These are phyloP conservation scores for Herpetomonas muscarum DNA, from an alignment of 208 protist genomes.

Conservation along the genomic window DNA sequence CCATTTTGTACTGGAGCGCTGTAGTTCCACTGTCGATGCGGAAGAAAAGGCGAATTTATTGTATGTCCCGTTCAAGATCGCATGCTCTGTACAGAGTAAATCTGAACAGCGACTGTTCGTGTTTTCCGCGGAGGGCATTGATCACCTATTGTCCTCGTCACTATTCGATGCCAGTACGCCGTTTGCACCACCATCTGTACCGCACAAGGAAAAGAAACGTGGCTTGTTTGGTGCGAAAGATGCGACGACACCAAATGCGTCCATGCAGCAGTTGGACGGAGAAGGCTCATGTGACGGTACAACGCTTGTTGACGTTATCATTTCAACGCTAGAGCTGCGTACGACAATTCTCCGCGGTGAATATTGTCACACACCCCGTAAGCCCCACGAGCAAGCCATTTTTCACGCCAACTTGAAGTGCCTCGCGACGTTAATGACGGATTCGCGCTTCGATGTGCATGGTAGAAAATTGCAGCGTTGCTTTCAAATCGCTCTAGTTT, in stretches of 20 bases:
- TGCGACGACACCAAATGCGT: slow-evolving; percentile 2
- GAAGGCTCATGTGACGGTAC: not conserved
- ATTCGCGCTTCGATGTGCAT: slow-evolving; percentile 2
- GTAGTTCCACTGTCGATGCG: not conserved
- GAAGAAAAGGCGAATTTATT: slow-evolving; percentile 8
- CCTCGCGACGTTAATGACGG: slow-evolving; percentile 3
- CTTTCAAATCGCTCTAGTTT: slow-evolving; percentile 13
- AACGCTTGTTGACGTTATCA: slow-evolving; percentile 7
- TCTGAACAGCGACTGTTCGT: slow-evolving; percentile 6
- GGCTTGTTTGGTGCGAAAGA: slow-evolving; percentile 14
- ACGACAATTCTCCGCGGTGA: not conserved
- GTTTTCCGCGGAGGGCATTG: slow-evolving; percentile 7
- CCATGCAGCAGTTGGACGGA: not conserved
- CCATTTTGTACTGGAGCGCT: not conserved
- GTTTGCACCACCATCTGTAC: slow-evolving; percentile 3
- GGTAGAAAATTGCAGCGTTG: slow-evolving; percentile 1
- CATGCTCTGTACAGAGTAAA: slow-evolving; percentile 4
- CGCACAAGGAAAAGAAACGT: slow-evolving; percentile 4
- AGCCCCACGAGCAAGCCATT: not conserved
- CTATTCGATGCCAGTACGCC: not conserved
- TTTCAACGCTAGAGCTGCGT: slow-evolving; percentile 1
- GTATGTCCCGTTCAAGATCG: slow-evolving; percentile 12
- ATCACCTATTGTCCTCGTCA: not conserved
- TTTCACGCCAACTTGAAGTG: slow-evolving; percentile 2
- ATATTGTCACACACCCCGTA: not conserved